phyloP scores from a whole-genome alignment of 108 stramenopile genomes.

The Cyclotella atomus region DNA sequence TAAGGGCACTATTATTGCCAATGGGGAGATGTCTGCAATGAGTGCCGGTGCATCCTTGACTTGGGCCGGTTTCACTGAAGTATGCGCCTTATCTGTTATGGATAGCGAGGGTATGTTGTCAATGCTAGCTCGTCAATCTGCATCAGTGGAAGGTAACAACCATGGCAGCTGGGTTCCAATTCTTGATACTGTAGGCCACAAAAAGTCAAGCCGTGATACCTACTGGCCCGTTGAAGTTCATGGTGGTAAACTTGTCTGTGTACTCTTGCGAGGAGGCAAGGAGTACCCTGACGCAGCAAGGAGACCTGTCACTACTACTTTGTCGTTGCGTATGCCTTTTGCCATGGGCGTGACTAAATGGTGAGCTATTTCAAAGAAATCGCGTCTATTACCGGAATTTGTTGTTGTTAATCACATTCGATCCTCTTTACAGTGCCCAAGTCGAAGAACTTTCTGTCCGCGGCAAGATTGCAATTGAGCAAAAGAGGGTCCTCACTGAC shows the following conservation, averaged over 20 bases:
- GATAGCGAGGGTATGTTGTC: conserved; percentile 84
- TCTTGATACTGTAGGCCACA: conserved; percentile 80
- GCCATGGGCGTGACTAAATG: conserved; percentile 42
- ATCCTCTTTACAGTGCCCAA: conserved; percentile 32
- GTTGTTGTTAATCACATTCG: not conserved
- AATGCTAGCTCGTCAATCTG: conserved; percentile 60
- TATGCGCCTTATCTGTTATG: conserved; percentile 69
- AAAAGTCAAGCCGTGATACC: conserved; percentile 72
- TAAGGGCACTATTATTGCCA: conserved; percentile 46
- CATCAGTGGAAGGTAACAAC: not conserved
- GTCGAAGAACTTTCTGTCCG: conserved; percentile 80
- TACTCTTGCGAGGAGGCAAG: conserved; percentile 81
- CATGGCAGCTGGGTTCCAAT: conserved; percentile 75
- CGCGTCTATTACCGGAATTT: not conserved
- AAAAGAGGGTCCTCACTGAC: conserved; percentile 66
- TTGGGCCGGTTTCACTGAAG: conserved; percentile 87
- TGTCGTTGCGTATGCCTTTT: conserved; percentile 76
- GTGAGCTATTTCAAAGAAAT: not conserved
- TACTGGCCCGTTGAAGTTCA: conserved; percentile 82
- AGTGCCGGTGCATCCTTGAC: conserved; percentile 61
- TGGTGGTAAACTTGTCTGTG: conserved; percentile 79
- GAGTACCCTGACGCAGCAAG: conserved; percentile 79
- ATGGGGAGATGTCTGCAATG: conserved; percentile 68
- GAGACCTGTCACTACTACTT: conserved; percentile 74
- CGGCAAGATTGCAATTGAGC: conserved; percentile 68